These are phyloP conservation scores for Malus sylvestris DNA, from an alignment of 306 rosid species.

Conservation along the genomic window DNA sequence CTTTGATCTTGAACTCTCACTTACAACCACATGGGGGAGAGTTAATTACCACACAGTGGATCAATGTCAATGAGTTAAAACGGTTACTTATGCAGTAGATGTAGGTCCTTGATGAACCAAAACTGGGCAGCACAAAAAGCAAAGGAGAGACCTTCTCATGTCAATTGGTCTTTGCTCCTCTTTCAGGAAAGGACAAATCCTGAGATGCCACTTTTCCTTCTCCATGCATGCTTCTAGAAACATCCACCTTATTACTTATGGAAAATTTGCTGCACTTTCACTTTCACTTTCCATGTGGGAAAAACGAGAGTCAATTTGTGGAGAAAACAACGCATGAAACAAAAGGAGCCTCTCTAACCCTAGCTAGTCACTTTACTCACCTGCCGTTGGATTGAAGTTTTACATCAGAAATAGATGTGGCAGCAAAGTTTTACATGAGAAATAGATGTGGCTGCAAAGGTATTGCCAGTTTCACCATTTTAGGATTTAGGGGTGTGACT, in stretches of 20 bases:
- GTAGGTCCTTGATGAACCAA: conserved; percentile 25
- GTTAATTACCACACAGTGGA: neutral
- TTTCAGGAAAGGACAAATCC: conserved; percentile 69
- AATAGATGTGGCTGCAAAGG: neutral
- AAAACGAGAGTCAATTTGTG: conserved; percentile 40
- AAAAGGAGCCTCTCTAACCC: conserved; percentile 41
- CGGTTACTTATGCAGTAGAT: conserved; percentile 25
- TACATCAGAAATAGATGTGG: conserved; percentile 18
- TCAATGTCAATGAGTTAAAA: conserved; percentile 16
- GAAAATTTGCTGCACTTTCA: conserved; percentile 55
- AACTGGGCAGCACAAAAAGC: conserved; percentile 49
- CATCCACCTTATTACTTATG: conserved; percentile 21
- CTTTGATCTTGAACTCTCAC: conserved; percentile 15
- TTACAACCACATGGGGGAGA: conserved; percentile 36
- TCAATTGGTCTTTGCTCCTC: conserved; percentile 35
- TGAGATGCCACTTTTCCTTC: conserved; percentile 69
- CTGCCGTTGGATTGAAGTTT: conserved; percentile 20
- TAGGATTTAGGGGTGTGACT: neutral
- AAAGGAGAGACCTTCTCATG: conserved; percentile 34
- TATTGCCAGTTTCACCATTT: neutral
- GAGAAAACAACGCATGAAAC: conserved; percentile 65
- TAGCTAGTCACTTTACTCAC: neutral
- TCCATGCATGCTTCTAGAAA: conserved; percentile 39
- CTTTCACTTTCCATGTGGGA: conserved; percentile 32
- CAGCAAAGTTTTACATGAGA: conserved; percentile 23